Evolutionary conservation across 306 rosid species (phyloP).

Genomic region (Gillenia trifoliata): DNA sequence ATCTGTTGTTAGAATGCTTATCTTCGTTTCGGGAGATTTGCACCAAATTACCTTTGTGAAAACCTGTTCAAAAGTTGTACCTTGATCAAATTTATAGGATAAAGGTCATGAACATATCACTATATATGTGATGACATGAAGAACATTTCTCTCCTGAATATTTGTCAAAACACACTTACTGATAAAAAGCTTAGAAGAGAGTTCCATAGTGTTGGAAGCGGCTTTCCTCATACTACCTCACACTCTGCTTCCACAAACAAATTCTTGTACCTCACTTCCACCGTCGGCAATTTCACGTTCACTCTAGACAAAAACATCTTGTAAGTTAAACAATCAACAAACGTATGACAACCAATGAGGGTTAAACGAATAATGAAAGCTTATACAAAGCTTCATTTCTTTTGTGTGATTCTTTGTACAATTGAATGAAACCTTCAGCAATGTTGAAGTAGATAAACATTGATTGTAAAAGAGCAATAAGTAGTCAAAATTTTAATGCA

Average conservation of each 20-base stretch:
- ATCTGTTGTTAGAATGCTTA: constrained; percentile 18
- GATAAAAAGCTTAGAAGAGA: constrained; percentile 32
- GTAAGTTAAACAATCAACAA: too few species aligned
- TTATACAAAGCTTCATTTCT: too few species aligned
- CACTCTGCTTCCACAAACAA: constrained; percentile 56
- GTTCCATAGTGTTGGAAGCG: constrained; percentile 64
- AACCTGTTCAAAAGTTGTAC: neutral
- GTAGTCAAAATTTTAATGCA: too few species aligned
- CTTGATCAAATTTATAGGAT: too few species aligned
- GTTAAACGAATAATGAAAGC: too few species aligned
- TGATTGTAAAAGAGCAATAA: neutral
- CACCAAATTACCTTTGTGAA: neutral
- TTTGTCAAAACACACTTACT: constrained; percentile 27
- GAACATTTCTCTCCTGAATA: too few species aligned
- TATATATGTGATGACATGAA: neutral
- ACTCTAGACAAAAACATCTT: constrained; percentile 25
- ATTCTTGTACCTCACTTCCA: constrained; percentile 65
- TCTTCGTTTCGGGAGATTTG: constrained; percentile 5
- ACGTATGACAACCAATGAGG: too few species aligned
- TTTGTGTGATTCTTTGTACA: too few species aligned
- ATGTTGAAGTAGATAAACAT: neutral
- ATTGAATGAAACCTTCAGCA: neutral
- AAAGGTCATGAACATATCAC: neutral
- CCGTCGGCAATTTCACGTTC: constrained; percentile 50
- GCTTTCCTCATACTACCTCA: constrained; percentile 55